phyloP scores from a whole-genome alignment of 2,329 filamentous ascomycete genomes.

The Periconia sp. region DNA sequence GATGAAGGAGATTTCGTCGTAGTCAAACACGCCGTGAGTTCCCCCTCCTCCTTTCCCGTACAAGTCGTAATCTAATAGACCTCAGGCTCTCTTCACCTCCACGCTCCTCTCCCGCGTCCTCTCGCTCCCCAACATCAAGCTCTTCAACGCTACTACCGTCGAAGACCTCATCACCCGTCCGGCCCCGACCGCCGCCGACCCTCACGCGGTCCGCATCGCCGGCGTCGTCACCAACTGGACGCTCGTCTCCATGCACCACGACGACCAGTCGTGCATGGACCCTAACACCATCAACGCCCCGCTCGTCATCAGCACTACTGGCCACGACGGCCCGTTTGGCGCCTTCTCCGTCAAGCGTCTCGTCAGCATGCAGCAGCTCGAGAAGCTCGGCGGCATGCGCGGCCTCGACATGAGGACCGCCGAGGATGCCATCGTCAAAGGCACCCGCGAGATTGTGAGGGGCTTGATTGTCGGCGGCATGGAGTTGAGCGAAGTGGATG shows the following conservation, averaged over 20 bases:
- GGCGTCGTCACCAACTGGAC: slow-evolving; percentile 98
- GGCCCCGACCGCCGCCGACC: slow-evolving; percentile 40
- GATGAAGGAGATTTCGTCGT: slow-evolving; percentile 88
- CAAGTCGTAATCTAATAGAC: not conserved
- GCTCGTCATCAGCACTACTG: slow-evolving; percentile 84
- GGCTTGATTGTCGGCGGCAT: slow-evolving; percentile 93
- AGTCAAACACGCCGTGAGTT: slow-evolving; percentile 74
- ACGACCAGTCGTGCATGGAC: slow-evolving; percentile 94
- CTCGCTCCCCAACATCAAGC: slow-evolving; percentile 85
- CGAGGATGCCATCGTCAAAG: slow-evolving; percentile 92
- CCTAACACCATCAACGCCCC: slow-evolving; percentile 96
- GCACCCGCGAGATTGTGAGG: slow-evolving; percentile 83
- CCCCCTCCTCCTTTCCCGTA: not conserved
- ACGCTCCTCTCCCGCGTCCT: slow-evolving; percentile 84
- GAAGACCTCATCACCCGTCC: slow-evolving; percentile 89
- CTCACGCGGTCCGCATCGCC: slow-evolving; percentile 68
- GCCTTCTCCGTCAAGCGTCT: slow-evolving; percentile 90
- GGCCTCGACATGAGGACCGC: slow-evolving; percentile 90
- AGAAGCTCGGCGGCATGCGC: slow-evolving; percentile 87
- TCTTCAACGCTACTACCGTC: slow-evolving; percentile 92
- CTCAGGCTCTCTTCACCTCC: slow-evolving; percentile 76
- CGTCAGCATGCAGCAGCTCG: slow-evolving; percentile 81
- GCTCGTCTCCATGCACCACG: slow-evolving; percentile 70
- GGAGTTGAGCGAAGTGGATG: slow-evolving; percentile 89
- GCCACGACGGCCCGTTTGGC: slow-evolving; percentile 87